Conservation (phyloP, 495 filamentous ascomycete genomes). For the Neurospora africana region DNA sequence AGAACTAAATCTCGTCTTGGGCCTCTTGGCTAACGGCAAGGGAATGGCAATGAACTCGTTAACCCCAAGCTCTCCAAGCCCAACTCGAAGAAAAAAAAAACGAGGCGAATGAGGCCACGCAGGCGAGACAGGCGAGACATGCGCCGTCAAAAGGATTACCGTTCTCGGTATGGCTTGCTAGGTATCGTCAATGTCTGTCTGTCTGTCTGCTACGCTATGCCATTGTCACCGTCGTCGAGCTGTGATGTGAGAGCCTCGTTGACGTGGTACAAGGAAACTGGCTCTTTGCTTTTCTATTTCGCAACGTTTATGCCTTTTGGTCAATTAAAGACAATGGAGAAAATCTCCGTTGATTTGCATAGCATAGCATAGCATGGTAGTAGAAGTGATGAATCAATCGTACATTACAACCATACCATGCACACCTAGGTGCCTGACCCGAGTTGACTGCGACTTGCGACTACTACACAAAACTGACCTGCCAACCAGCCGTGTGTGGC, state of each 20-base stretch:
- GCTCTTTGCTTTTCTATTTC: neutral
- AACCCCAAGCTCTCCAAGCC: neutral
- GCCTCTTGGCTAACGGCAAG: neutral
- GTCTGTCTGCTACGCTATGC: neutral
- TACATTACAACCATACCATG: neutral
- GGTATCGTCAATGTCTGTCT: neutral
- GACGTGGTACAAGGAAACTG: neutral
- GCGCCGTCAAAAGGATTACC: neutral
- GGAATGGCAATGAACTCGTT: neutral
- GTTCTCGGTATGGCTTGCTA: neutral
- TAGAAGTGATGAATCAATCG: neutral
- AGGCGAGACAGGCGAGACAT: neutral
- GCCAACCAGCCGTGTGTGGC: too few relatives aligned
- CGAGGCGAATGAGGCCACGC: neutral
- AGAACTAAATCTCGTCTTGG: neutral
- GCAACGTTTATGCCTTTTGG: neutral
- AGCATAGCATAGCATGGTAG: neutral
- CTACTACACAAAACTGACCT: too few relatives aligned
- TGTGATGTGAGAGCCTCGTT: neutral
- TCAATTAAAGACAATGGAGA: neutral
- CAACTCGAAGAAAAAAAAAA: neutral
- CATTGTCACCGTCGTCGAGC: too few relatives aligned
- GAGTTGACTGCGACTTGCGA: neutral
- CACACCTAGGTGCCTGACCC: neutral
- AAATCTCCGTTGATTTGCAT: neutral